Evolutionary conservation across 1,284 basidiomycete genomes (phyloP), one percentile per base, ranked within the genome.

Genomic region (Microbotryum violaceum): DNA sequence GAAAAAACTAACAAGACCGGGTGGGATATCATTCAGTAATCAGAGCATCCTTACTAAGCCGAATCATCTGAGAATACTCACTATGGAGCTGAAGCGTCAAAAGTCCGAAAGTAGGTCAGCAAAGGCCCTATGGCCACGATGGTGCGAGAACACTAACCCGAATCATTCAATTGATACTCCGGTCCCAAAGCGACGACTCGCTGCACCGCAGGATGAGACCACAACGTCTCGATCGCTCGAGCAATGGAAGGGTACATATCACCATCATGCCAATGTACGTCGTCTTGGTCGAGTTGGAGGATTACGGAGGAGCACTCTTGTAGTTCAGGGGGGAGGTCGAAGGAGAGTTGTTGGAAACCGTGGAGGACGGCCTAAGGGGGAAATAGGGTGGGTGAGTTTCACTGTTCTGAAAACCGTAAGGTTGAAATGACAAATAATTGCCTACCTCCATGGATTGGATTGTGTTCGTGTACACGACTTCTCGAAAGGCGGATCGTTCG

Each of bases 381-480:
- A 8, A 1, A 56, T 50, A 12, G 58, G 60, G 52, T 61, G 53
- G 47, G 50, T 52, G 46, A 57, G 55, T 44, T 23, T 29, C 21
- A 18, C 21, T 57, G 53, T 49, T 56, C 57, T 20, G 55, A 57
- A 2, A 57, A 2, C 55, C 51, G 21, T 2, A 31, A 2, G 31
- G 8, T 31, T 31, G 9, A 10, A 31, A 31, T 31, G 8, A 31
- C 31, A 31, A 31, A 31, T 9, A 2, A 12, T 6, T 42, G 16
- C 37, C 14, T 16, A 42, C 61, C 57, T 69, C 54, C 67, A 68
- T 68, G 18, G 62, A 66, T 56, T 67, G 68, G 54, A 70, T 51
- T 9, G 91, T 94, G 77, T 97, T 97, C 56, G 89, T 91, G 73
- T 84, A 96, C 74, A 97, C 94, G 73, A 97, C 96, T 77, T 96